Evolutionary conservation across 2,329 filamentous ascomycete species (phyloP).

Genomic region (Clonostachys rhizophaga): DNA sequence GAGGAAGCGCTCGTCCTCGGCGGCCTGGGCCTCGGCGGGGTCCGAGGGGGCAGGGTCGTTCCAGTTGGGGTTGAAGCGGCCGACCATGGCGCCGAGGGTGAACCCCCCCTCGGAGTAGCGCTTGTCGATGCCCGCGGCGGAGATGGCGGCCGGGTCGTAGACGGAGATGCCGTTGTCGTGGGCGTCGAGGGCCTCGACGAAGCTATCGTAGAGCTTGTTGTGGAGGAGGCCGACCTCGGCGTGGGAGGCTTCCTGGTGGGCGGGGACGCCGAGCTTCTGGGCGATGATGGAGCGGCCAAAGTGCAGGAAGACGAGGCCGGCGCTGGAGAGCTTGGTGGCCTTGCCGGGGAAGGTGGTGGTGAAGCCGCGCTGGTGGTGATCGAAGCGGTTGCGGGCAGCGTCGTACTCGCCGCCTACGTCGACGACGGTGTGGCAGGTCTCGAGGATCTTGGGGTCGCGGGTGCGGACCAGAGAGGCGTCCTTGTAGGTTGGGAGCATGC

Average conservation of each 20-base stretch:
- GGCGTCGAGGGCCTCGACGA: conserved; percentile 93
- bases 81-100: conserved; percentile 78
- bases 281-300: conserved; percentile 84
- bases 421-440: conserved; percentile 87
- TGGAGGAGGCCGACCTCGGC: conserved; percentile 69
- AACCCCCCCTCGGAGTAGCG: conserved; percentile 81
- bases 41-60: conserved; percentile 59
- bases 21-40: conserved; percentile 73
- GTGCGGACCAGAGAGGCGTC: conserved; percentile 76
- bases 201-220: conserved; percentile 86
- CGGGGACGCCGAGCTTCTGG: conserved; percentile 31
- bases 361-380: conserved; percentile 97
- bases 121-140: conserved; percentile 70
- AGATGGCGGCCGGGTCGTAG: conserved; percentile 69
- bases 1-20: conserved; percentile 79
- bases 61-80: conserved; percentile 74
- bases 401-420: conserved; percentile 98
- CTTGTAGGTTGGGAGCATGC: conserved; percentile 76
- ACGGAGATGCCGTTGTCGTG: conserved; percentile 92
- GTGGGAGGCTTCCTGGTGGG: neutral
- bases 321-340: conserved; percentile 85
- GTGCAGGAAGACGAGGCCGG: conserved; percentile 92
- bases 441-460: conserved; percentile 74
- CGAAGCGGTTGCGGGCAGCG: conserved; percentile 70
- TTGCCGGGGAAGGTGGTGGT: conserved; percentile 77